Conservation (phyloP, 805 yeast genomes). For the Kazachstania bromeliacearum region DNA sequence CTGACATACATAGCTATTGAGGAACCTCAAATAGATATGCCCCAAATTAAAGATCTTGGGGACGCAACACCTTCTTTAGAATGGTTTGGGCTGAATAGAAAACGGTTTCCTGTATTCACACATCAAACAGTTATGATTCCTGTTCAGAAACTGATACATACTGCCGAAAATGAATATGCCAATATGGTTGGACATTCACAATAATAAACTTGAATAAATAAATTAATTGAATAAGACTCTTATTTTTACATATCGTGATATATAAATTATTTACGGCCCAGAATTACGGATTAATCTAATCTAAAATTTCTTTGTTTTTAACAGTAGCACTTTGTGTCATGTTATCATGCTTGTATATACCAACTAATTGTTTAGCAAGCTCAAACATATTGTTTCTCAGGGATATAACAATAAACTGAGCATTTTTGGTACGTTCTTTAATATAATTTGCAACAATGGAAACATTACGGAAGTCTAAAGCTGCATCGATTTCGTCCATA, state of each 20-base stretch:
- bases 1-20: conserved; percentile 47
- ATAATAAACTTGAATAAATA: no score
- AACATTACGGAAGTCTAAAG: conserved; percentile 92
- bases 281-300: no score
- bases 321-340: conserved; percentile 80
- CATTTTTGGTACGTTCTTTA: conserved; percentile 89
- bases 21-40: conserved; percentile 79
- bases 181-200: conserved; percentile 34
- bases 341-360: conserved; percentile 87
- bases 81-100: conserved; percentile 93
- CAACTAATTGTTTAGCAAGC: conserved; percentile 86
- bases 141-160: conserved; percentile 62
- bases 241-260: no score
- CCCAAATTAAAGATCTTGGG: conserved; percentile 83
- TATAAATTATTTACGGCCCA: no score
- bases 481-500: conserved; percentile 99
- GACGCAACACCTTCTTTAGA: conserved; percentile 97
- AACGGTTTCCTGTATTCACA: conserved; percentile 74
- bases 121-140: conserved; percentile 71
- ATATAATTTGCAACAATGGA: conserved; percentile 96
- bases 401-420: conserved; percentile 93
- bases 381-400: conserved; percentile 97
- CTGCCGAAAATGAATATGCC: conserved; percentile 44
- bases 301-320: conserved; percentile 48
- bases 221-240: no score